Evolutionary conservation across 1,139 yeast genomes (phyloP), one percentile per base, ranked within the genome.

Genomic region (Arxiozyma heterogenica): DNA sequence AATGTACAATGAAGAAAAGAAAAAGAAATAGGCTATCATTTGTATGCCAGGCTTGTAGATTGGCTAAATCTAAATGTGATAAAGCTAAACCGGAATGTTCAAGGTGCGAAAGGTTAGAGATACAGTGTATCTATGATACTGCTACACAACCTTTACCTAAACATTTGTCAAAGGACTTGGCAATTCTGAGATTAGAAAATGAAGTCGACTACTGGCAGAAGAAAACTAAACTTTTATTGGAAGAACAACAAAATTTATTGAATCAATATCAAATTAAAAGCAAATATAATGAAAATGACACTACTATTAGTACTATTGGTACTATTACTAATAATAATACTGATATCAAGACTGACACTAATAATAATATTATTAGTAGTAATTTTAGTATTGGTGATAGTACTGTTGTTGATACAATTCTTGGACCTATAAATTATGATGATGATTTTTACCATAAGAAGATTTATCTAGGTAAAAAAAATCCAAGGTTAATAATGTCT

Each of bases 41-140:
- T 53, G 71, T 67, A 17, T 68, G 72, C 52, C 63, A 65, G 51
- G 61, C 62, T 1, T 68, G 72, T 52, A 57, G 71, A 52, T 61
- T 59, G 47, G 61, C 68, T 1, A 65, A 66, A 54, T 65, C 70
- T 0, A 68, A 64, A 54, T 68, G 72, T 55, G 71, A 68, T 53
- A 61, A 65, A 47, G 63, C 59, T 44, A 68, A 67, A 52, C 69
- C 70, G 17, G 50, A 57, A 17, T 69, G 72, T 54, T 52, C 61
- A 6, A 55, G 71, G 34, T 69, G 72, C 53, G 53, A 55, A 9
- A 62, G 62, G 50, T 59, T 61, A 34, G 62, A 60, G 18, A 48
- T 65, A 20, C 43, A 53, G 6, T 69, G 72, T 56, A 53, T 64
- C 5, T 68, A 69, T 56, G 71, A 67, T 52, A 60, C 65, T 4